Percentiles rank a stretch among this genome's conserved stretches.
phyloP scores from a whole-genome alignment of 2,329 filamentous ascomycete species.

The Xylaria polymorpha region DNA sequence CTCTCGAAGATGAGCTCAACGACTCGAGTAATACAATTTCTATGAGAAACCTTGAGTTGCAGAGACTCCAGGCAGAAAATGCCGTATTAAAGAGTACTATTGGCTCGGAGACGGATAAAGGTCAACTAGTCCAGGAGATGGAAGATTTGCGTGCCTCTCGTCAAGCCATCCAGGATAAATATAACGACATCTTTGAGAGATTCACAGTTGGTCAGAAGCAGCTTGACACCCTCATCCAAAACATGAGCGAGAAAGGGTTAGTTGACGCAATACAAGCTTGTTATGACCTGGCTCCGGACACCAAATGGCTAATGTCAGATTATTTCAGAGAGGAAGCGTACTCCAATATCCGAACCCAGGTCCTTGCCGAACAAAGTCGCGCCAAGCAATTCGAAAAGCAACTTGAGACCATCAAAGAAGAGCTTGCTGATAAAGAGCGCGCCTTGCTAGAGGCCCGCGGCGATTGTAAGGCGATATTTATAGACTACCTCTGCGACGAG shows the following conservation, averaged over 20 bases:
- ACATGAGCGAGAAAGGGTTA: constrained; percentile 67
- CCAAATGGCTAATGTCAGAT: constrained; percentile 57
- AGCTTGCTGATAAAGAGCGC: constrained; percentile 65
- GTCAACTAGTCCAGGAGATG: constrained; percentile 65
- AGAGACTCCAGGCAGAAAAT: constrained; percentile 71
- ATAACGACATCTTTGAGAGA: constrained; percentile 69
- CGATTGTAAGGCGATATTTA: constrained; percentile 59
- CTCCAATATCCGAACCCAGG: constrained; percentile 62
- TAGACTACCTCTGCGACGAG: constrained; percentile 37
- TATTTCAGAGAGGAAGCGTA: constrained; percentile 66
- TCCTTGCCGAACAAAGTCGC: constrained; percentile 62
- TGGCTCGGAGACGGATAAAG: constrained; percentile 65
- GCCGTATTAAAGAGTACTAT: constrained; percentile 66
- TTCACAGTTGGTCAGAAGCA: constrained; percentile 68
- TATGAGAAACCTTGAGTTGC: constrained; percentile 62
- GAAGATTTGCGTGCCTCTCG: constrained; percentile 64
- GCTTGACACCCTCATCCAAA: constrained; percentile 64
- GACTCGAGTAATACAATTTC: constrained; percentile 57
- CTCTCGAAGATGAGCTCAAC: constrained; percentile 70
- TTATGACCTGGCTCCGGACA: constrained; percentile 48
- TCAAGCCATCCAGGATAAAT: constrained; percentile 64
- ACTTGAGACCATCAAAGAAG: constrained; percentile 56
- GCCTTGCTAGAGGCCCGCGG: constrained; percentile 64
- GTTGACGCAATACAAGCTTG: constrained; percentile 55
- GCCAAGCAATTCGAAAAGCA: constrained; percentile 57